phyloP scores from a whole-genome alignment of 73 alveolate genomes.

The Symbiodinium pilosum region DNA sequence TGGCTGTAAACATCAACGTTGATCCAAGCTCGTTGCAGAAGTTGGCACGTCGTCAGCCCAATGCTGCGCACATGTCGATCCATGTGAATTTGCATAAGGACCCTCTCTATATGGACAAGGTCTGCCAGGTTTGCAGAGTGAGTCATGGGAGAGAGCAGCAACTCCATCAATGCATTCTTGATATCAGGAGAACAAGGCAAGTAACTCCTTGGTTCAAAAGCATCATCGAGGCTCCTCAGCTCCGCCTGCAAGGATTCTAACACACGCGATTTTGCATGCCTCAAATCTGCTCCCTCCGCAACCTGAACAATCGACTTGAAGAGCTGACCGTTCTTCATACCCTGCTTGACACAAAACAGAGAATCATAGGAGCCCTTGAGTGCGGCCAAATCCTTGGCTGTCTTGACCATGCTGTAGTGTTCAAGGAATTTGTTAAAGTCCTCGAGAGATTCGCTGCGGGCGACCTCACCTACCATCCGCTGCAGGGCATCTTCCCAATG shows the following conservation, averaged over 20 bases:
- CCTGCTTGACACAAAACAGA: not conserved
- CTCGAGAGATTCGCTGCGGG: not conserved
- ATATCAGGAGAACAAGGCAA: not conserved
- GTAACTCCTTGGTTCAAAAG: not conserved
- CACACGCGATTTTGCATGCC: not conserved
- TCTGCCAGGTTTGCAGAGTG: not conserved
- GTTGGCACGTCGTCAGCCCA: not conserved
- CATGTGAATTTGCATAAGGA: not conserved
- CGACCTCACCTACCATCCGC: not conserved
- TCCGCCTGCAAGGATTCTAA: not conserved
- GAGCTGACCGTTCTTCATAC: not conserved
- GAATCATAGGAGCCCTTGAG: not conserved
- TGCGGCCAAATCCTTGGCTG: not conserved
- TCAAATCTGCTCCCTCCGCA: not conserved
- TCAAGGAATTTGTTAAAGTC: not conserved
- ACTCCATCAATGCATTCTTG: not conserved
- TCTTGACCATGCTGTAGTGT: not conserved
- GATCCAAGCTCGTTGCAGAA: constrained; percentile 29
- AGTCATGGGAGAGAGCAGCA: constrained; percentile 4
- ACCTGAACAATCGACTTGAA: not conserved
- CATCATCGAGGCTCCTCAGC: not conserved
- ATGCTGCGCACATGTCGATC: not conserved
- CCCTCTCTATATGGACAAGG: not conserved
- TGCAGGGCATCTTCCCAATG: not conserved
- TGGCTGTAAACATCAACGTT: constrained; percentile 9